phyloP scores from a whole-genome alignment of 768 basidiomycete genomes.

The Hemileccinum impolitum region DNA sequence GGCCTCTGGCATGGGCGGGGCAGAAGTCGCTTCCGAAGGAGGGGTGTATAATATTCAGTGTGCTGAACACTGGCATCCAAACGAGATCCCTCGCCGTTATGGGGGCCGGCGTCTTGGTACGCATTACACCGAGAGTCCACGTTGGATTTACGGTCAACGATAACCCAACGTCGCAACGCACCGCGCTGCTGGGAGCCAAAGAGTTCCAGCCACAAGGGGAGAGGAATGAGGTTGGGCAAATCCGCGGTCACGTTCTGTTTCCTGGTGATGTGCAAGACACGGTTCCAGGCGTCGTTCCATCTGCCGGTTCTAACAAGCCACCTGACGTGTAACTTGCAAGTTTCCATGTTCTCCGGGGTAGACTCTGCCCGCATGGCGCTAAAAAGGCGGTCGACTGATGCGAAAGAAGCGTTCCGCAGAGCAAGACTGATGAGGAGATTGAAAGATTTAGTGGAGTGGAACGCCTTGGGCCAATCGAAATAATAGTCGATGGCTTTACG shows the following conservation, averaged over 20 bases:
- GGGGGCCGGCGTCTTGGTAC: no score
- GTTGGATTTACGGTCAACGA: neutral
- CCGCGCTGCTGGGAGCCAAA: conserved; percentile 43
- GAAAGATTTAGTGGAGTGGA: conserved; percentile 41
- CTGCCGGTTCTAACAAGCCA: conserved; percentile 51
- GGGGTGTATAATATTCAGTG: neutral
- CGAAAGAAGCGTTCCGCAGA: conserved; percentile 48
- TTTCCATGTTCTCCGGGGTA: conserved; percentile 48
- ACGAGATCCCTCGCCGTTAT: no score
- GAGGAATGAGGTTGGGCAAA: conserved; percentile 29
- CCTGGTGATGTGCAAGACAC: conserved; percentile 28
- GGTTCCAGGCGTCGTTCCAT: conserved; percentile 59
- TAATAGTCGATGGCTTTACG: conserved; percentile 21
- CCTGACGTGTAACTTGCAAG: conserved; percentile 54
- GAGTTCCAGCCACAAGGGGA: conserved; percentile 62
- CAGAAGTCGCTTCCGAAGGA: conserved; percentile 11
- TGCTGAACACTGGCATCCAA: neutral
- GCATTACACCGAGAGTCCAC: neutral
- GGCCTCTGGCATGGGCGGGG: conserved; percentile 13
- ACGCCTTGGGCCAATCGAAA: conserved; percentile 22
- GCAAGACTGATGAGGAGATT: conserved; percentile 46
- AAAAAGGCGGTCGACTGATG: conserved; percentile 45
- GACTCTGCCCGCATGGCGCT: conserved; percentile 42
- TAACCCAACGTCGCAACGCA: conserved; percentile 24
- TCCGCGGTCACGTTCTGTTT: conserved; percentile 6